phyloP scores from a whole-genome alignment of 176 grass and related monocot species.

The Puccinellia tenuiflora region DNA sequence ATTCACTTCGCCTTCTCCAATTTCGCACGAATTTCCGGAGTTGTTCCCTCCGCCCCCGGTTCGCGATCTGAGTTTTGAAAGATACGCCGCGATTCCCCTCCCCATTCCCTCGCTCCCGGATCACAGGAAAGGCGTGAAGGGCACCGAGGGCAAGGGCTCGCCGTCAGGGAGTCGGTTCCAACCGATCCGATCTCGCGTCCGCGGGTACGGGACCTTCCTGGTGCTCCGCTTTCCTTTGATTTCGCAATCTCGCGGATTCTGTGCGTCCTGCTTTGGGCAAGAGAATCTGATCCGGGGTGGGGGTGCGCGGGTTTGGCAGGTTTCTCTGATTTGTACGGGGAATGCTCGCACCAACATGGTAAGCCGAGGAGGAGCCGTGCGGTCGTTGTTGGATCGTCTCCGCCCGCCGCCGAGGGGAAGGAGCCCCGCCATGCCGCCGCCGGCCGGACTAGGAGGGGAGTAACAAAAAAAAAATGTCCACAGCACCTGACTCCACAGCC shows the following conservation, averaged over 20 bases:
- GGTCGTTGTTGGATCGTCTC: conserved; percentile 42
- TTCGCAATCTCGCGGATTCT: background rate
- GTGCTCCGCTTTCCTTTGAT: background rate
- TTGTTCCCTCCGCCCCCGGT: too few species aligned
- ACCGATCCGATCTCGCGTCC: conserved; percentile 19
- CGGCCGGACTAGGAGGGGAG: too few species aligned
- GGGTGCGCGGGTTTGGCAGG: conserved; percentile 15
- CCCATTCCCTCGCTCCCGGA: conserved; percentile 13
- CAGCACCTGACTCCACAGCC: too few species aligned
- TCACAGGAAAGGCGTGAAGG: conserved; percentile 28
- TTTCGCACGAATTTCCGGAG: too few species aligned
- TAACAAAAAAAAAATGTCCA: too few species aligned
- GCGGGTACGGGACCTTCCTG: conserved; percentile 3
- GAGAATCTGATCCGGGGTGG: conserved; percentile 3
- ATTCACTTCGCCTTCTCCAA: too few species aligned
- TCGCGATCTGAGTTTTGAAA: too few species aligned
- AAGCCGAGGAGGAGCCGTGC: conserved; percentile 41
- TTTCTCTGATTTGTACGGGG: conserved; percentile 9
- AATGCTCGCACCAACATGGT: conserved; percentile 73
- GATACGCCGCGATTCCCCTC: too few species aligned
- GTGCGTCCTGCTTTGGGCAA: background rate
- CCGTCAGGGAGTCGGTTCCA: conserved; percentile 2
- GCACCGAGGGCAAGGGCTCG: background rate
- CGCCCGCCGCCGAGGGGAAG: conserved; percentile 16
- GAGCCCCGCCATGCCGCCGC: conserved; percentile 18